A percentile compares a stretch with the other conserved stretches of the same genome.
Conservation (phyloP, 1,139 yeast genomes). For the Hyphopichia pseudoburtonii region DNA sequence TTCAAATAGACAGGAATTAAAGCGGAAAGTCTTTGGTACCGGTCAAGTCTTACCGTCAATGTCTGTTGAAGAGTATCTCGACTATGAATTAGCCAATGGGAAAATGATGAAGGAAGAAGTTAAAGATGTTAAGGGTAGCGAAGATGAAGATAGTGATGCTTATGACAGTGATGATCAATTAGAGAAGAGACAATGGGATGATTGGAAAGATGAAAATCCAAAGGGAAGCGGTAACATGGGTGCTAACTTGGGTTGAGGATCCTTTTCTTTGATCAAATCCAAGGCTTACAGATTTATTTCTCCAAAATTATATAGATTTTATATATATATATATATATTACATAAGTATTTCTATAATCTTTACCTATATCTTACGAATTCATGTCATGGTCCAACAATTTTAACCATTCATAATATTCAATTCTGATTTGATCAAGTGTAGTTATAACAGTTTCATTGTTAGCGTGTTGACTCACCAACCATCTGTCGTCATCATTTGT, state of each 20-base stretch:
- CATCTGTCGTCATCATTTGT: conserved; percentile 53
- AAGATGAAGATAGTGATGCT: conserved; percentile 37
- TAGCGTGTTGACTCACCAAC: conserved; percentile 37
- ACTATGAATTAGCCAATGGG: conserved; percentile 81
- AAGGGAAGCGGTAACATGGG: conserved; percentile 89
- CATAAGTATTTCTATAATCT: neutral
- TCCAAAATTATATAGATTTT: no score
- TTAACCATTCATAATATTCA: conserved; percentile 39
- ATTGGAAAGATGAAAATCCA: conserved; percentile 82
- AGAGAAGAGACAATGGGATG: conserved; percentile 85
- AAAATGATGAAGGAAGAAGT: conserved; percentile 63
- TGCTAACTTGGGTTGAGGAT: conserved; percentile 75
- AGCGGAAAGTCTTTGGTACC: conserved; percentile 76
- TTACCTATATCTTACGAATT: conserved; percentile 1
- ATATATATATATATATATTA: neutral
- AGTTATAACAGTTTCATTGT: conserved; percentile 21
- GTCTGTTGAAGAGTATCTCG: conserved; percentile 90
- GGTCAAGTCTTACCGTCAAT: conserved; percentile 94
- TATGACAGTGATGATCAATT: conserved; percentile 49
- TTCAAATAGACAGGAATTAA: conserved; percentile 55
- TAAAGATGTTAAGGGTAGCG: conserved; percentile 24
- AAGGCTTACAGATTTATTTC: no score
- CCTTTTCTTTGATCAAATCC: no score
- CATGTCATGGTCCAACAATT: conserved; percentile 28
- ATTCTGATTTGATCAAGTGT: conserved; percentile 30